phyloP scores from a whole-genome alignment of 495 filamentous ascomycete genomes.

The Penicillium antarcticum region DNA sequence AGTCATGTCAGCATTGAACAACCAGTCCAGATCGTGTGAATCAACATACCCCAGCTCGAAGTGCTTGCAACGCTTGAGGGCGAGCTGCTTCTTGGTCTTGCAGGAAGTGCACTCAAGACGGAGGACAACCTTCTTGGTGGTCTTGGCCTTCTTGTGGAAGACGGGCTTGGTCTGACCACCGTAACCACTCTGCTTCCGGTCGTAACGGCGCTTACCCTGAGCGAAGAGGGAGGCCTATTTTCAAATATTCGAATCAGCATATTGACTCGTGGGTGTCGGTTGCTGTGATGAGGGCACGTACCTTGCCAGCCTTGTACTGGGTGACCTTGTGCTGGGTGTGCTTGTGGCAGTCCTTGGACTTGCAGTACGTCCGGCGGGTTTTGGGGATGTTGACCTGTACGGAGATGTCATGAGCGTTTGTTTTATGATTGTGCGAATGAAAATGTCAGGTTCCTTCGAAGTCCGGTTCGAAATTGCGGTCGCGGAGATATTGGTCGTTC shows the following conservation, averaged over 20 bases:
- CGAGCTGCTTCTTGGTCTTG: constrained; percentile 98
- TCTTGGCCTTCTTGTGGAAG: constrained; percentile 99
- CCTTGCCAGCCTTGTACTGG: constrained; percentile 96
- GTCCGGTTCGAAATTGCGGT: constrained; percentile 13
- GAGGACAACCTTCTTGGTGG: constrained; percentile 99
- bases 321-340: constrained; percentile 93
- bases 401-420: constrained; percentile 27
- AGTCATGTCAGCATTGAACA: constrained; percentile 21
- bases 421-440: constrained; percentile 2
- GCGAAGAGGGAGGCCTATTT: constrained; percentile 83
- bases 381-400: constrained; percentile 83
- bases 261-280: background rate
- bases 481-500: constrained; percentile 1
- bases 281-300: constrained; percentile 20
- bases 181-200: constrained; percentile 98
- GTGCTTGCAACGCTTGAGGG: constrained; percentile 99
- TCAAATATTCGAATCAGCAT: constrained; percentile 23
- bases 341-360: constrained; percentile 90
- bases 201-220: constrained; percentile 99
- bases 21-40: background rate
- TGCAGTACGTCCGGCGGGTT: constrained; percentile 92
- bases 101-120: constrained; percentile 92
- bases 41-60: constrained; percentile 92
- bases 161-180: constrained; percentile 99
- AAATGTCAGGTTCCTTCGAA: constrained; percentile 2